phyloP scores from a whole-genome alignment of 2,329 filamentous ascomycete species.

The Didymella pinodella region DNA sequence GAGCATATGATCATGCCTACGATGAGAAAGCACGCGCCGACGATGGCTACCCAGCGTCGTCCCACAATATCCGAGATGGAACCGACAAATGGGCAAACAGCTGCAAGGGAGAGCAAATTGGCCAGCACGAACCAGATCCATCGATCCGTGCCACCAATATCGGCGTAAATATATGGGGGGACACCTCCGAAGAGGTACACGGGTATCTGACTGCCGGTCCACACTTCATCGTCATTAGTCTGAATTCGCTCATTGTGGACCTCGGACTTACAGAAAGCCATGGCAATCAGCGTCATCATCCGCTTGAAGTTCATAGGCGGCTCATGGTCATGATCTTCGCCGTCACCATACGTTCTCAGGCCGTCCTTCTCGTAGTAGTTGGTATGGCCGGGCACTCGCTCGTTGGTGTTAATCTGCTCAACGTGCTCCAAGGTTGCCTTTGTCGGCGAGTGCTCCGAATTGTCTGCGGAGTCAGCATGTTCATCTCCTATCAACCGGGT shows the following conservation, averaged over 20 bases:
- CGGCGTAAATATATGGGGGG: slow-evolving; percentile 61
- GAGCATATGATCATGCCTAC: slow-evolving; percentile 43
- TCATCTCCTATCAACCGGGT: too few species aligned
- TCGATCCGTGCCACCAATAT: slow-evolving; percentile 66
- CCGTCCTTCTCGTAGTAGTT: slow-evolving; percentile 59
- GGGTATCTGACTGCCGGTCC: slow-evolving; percentile 69
- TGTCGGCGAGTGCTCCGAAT: slow-evolving; percentile 21
- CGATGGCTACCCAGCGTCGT: slow-evolving; percentile 41
- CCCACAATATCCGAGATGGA: slow-evolving; percentile 44
- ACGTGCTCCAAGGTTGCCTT: slow-evolving; percentile 29
- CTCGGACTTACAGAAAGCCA: slow-evolving; percentile 23
- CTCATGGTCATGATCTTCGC: slow-evolving; percentile 26
- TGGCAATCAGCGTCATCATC: slow-evolving; percentile 62
- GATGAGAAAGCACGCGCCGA: slow-evolving; percentile 45
- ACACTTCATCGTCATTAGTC: slow-evolving; percentile 47
- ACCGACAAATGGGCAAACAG: slow-evolving; percentile 70
- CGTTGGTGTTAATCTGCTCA: slow-evolving; percentile 50
- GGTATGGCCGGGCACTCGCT: slow-evolving; percentile 47
- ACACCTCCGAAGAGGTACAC: slow-evolving; percentile 49
- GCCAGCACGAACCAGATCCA: slow-evolving; percentile 64
- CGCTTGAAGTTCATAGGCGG: slow-evolving; percentile 41
- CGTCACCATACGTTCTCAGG: slow-evolving; percentile 47
- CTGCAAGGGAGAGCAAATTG: slow-evolving; percentile 63
- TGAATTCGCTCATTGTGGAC: not conserved
- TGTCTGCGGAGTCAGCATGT: slow-evolving; percentile 6